Base-by-base conservation (phyloP, 768 basidiomycete species). In the Russula olivacea region DNA sequence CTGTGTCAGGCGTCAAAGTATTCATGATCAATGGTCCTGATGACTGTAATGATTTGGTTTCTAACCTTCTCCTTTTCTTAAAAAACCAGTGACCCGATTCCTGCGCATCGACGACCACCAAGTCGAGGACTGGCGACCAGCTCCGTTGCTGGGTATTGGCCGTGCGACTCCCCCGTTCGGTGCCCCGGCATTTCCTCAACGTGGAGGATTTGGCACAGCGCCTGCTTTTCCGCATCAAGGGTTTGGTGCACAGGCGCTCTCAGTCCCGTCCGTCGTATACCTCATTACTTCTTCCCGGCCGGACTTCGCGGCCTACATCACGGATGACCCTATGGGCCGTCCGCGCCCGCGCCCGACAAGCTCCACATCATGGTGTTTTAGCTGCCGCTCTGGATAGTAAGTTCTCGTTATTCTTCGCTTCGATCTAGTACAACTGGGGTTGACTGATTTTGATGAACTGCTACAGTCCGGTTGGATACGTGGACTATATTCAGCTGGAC, bases 401-500 rank as follows among this genome's bases (percentile, higher is more conserved):
- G 67, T 61, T 15, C 10, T 38, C 19, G 14, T 25, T 14, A 4
- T 53, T 58, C 30, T 54, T 58, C 36, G n/a, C 19, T 32, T 52
- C 1, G n/a, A 10, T 11, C 0, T 30, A 2, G 3, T 6, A 23
- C 2, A 50, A 28, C 34, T n/a, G 30, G 9, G 21, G 45, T 50
- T 34, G 10, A 21, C 21, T 49, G 38, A 51, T 47, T 47, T 34
- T 57, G 25, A 1, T 23, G 23, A 36, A 36, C 28, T 28, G 23
- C n/a, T 34, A 9, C 43, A 68, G 67, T 57, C 67, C 65, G 4
- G 59, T 45, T 5, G 61, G 40, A 23, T 57, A 58, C 7, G 67
- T 61, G 17, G 58, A 68, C 28, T 68, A 63, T 50, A 66, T 66
- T 53, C 67, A 68, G 15, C 52, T 66, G 15, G 65, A 68, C 17